Evolutionary conservation across 2,329 filamentous ascomycete species (phyloP).

Genomic region (Arthroderma sp.): DNA sequence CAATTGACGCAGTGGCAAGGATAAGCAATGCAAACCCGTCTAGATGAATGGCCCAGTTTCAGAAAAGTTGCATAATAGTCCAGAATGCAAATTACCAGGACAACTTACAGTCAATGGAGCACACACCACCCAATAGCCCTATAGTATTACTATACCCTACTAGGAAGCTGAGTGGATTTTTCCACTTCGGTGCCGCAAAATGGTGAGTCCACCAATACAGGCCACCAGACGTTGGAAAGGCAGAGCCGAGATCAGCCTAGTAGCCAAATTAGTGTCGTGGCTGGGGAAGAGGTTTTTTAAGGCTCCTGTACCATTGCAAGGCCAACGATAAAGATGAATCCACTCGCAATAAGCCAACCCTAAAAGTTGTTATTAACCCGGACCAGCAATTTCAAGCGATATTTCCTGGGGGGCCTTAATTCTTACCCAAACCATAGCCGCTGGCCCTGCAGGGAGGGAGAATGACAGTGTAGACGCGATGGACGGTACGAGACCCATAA

Average conservation of each 20-base stretch:
- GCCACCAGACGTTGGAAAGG: slow-evolving; percentile 47
- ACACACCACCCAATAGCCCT: slow-evolving; percentile 47
- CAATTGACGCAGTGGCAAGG: slow-evolving; percentile 44
- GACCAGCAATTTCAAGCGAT: not conserved
- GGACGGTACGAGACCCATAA: slow-evolving; percentile 49
- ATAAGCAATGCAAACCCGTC: slow-evolving; percentile 44
- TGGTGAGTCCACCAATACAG: slow-evolving; percentile 50
- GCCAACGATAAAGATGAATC: slow-evolving; percentile 46
- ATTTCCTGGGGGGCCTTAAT: not conserved
- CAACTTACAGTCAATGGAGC: slow-evolving; percentile 43
- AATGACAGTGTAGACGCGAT: slow-evolving; percentile 48
- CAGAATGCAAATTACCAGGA: slow-evolving; percentile 7
- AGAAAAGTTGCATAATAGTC: not conserved
- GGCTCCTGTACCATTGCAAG: slow-evolving; percentile 41
- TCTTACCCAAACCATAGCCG: slow-evolving; percentile 46
- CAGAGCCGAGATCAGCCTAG: slow-evolving; percentile 37
- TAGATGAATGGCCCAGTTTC: slow-evolving; percentile 1
- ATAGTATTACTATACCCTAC: slow-evolving; percentile 51
- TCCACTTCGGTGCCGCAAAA: slow-evolving; percentile 41
- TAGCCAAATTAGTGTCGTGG: not conserved
- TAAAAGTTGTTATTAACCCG: slow-evolving; percentile 10
- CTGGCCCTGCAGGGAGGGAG: slow-evolving; percentile 46
- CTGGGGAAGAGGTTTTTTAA: slow-evolving; percentile 5
- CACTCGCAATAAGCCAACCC: slow-evolving; percentile 46
- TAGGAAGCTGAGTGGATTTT: slow-evolving; percentile 46